phyloP scores from a whole-genome alignment of 106 monocot genomes.

The Alisma plantagoaquatica region DNA sequence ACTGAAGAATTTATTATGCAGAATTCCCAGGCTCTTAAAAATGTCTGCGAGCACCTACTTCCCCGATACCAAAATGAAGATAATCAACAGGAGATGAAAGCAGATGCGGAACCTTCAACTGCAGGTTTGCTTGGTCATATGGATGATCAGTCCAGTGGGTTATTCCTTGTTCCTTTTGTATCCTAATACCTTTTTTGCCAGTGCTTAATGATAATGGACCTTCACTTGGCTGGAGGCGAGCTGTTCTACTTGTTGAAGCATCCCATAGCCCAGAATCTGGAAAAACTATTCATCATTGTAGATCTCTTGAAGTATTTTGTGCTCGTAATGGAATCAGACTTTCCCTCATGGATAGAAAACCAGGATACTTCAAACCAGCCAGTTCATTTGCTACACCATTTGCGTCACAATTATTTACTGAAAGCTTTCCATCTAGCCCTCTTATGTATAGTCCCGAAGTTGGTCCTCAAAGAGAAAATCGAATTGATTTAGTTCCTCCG shows the following conservation, averaged over 20 bases:
- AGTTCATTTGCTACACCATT: conserved; percentile 57
- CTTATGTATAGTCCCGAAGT: conserved; percentile 73
- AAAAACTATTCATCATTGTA: conserved; percentile 48
- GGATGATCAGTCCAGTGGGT: too few species aligned
- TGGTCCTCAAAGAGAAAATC: conserved; percentile 42
- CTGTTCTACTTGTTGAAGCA: conserved; percentile 80
- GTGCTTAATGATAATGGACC: conserved; percentile 44
- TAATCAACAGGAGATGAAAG: conserved; percentile 24
- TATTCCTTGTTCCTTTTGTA: too few species aligned
- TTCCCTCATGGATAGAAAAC: conserved; percentile 26
- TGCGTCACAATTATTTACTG: conserved; percentile 77
- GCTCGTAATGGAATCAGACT: conserved; percentile 54
- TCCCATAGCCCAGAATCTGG: conserved; percentile 48
- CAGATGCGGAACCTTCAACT: conserved; percentile 31
- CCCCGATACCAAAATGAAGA: conserved; percentile 48
- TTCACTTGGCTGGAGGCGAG: conserved; percentile 84
- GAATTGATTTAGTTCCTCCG: conserved; percentile 78
- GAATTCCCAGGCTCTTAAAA: conserved; percentile 46
- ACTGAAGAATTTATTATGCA: conserved; percentile 82
- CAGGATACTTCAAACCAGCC: conserved; percentile 40
- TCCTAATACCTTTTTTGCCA: conserved; percentile 19
- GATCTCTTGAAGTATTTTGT: conserved; percentile 83
- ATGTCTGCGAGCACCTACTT: conserved; percentile 45
- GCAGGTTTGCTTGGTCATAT: too few species aligned
- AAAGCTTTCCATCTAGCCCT: conserved; percentile 96